Percentiles rank a stretch among this genome's conserved stretches.
These are phyloP conservation scores for Tricholoma hemisulphureum DNA, from an alignment of 768 basidiomycete species.

Conservation along the genomic window DNA sequence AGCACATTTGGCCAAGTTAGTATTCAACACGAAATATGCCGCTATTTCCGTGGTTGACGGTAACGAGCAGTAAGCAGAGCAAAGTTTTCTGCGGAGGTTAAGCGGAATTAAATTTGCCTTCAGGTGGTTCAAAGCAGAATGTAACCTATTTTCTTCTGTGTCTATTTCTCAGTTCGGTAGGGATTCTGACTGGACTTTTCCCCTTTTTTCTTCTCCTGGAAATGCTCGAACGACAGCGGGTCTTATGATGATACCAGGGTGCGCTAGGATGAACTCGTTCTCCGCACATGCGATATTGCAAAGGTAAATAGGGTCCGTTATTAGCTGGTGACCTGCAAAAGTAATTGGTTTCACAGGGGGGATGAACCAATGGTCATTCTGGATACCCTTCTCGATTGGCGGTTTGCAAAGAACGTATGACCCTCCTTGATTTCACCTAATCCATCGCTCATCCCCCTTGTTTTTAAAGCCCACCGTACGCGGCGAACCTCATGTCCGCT, in stretches of 20 bases:
- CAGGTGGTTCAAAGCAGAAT: slow-evolving; percentile 90
- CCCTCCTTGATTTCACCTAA: background rate
- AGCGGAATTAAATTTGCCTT: background rate
- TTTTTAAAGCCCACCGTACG: slow-evolving; percentile 62
- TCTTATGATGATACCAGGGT: slow-evolving; percentile 33
- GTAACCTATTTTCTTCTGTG: slow-evolving; percentile 39
- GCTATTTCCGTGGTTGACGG: slow-evolving; percentile 81
- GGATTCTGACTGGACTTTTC: background rate
- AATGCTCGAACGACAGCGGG: slow-evolving; percentile 38
- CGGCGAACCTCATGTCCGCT: slow-evolving; percentile 68
- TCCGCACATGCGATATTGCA: slow-evolving; percentile 84
- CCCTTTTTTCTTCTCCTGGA: slow-evolving; percentile 5
- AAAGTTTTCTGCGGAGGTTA: slow-evolving; percentile 1
- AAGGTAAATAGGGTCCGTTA: slow-evolving; percentile 43
- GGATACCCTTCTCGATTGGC: slow-evolving; percentile 81
- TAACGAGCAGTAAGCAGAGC: slow-evolving; percentile 69
- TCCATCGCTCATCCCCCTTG: background rate
- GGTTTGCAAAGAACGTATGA: slow-evolving; percentile 80
- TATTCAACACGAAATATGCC: slow-evolving; percentile 88
- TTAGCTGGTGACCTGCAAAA: background rate
- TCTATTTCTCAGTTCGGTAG: slow-evolving; percentile 1
- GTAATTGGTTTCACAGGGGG: slow-evolving; percentile 40
- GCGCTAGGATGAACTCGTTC: slow-evolving; percentile 64
- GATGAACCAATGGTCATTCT: slow-evolving; percentile 87
- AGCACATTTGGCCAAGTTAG: slow-evolving; percentile 87